Conservation (phyloP, 306 rosid species). For the Astragalus glycyphyllos region DNA sequence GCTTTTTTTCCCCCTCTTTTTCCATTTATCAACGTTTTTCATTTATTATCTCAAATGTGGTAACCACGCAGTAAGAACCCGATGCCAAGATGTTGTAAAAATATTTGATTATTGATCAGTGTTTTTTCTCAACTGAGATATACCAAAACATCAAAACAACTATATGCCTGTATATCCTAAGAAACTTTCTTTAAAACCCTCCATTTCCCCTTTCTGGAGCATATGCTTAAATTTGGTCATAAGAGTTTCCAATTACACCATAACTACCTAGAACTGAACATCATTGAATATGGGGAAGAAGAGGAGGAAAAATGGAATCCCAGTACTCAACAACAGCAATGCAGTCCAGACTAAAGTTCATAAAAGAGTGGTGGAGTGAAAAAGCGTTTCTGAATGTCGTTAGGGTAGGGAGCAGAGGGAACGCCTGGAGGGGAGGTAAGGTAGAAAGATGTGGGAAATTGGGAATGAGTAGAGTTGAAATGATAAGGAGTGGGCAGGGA, state of each 20-base stretch:
- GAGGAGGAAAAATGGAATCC: conserved; percentile 16
- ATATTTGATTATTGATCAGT: conserved; percentile 11
- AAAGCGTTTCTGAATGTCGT: background rate
- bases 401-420: conserved; percentile 6
- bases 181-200: conserved; percentile 1
- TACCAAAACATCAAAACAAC: background rate
- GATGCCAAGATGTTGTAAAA: background rate
- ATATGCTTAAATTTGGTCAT: conserved; percentile 12
- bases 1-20: background rate
- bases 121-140: background rate
- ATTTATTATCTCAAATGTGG: conserved; percentile 21
- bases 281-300: conserved; percentile 17
- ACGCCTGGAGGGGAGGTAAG: background rate
- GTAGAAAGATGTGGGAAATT: background rate
- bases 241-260: background rate
- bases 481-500: background rate
- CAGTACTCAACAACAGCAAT: background rate
- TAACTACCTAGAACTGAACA: conserved; percentile 8
- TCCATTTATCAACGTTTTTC: conserved; percentile 9
- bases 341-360: conserved; percentile 4
- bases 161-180: background rate
- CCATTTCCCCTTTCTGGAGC: background rate
- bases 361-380: background rate
- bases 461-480: conserved; percentile 7
- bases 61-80: conserved; percentile 19